Evolutionary conservation across 148 eudicot species (phyloP).

Genomic region (Polygonum aviculare): DNA sequence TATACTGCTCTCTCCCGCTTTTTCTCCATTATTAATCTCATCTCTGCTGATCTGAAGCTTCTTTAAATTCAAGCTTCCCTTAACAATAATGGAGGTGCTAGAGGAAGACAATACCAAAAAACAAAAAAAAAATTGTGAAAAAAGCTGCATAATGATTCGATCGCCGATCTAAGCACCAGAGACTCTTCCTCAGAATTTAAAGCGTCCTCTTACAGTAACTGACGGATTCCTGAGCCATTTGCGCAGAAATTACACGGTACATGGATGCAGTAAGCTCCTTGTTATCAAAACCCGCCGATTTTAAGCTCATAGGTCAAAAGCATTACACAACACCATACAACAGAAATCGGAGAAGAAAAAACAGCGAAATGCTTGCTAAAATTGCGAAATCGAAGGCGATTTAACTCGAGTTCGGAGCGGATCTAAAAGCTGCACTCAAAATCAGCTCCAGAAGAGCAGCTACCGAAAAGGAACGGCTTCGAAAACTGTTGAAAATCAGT

Average conservation of each 20-base stretch:
- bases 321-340: not conserved
- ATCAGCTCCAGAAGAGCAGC: not conserved
- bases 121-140: not conserved
- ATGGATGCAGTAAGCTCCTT: not conserved
- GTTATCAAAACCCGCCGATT: not conserved
- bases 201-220: not conserved
- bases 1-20: conserved; percentile 1
- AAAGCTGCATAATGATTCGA: not conserved
- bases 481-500: no score
- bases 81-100: not conserved
- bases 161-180: not conserved
- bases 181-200: not conserved
- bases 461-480: not conserved
- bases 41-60: not conserved
- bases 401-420: not conserved
- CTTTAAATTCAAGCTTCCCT: not conserved
- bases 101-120: not conserved
- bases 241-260: not conserved
- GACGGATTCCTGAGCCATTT: not conserved
- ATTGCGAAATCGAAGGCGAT: not conserved
- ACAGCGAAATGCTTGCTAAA: not conserved
- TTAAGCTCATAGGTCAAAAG: conserved; percentile 1
- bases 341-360: not conserved
- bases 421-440: conserved; percentile 2
- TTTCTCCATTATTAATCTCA: not conserved